Evolutionary conservation across 1,284 basidiomycete species (phyloP).

Genomic region (Heterobasidion annosum): DNA sequence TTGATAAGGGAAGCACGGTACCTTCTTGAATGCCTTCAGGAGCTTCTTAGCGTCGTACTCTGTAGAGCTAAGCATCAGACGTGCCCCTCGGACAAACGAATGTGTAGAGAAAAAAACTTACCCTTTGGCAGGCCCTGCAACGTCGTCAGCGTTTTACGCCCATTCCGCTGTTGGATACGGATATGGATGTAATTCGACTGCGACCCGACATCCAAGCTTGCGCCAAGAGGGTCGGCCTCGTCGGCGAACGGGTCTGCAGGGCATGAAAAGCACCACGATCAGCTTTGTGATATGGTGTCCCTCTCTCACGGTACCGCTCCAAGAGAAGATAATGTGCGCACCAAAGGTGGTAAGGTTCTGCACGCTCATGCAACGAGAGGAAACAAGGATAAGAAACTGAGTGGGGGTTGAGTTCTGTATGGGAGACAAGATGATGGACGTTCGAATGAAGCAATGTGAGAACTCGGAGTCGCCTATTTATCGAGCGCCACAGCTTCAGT

Average conservation of each 20-base stretch:
- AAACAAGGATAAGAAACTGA: constrained; percentile 27
- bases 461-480: constrained; percentile 8
- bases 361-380: constrained; percentile 78
- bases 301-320: too few species aligned
- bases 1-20: constrained; percentile 5
- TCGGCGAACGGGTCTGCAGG: constrained; percentile 87
- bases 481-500: constrained; percentile 1
- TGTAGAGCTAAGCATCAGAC: constrained; percentile 21
- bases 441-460: constrained; percentile 19
- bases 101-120: constrained; percentile 26
- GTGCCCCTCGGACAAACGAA: neutral
- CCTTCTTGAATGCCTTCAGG: constrained; percentile 99
- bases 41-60: constrained; percentile 99
- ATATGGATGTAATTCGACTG: constrained; percentile 89
- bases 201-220: constrained; percentile 71
- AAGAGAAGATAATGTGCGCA: constrained; percentile 23
- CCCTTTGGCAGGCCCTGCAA: constrained; percentile 94
- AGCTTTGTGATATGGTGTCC: too few species aligned
- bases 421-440: constrained; percentile 18
- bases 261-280: constrained; percentile 1
- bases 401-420: constrained; percentile 26
- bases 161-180: constrained; percentile 98
- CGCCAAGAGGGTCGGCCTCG: constrained; percentile 74
- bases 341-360: constrained; percentile 81
- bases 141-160: constrained; percentile 97